Base-by-base conservation (phyloP, 257 asterid species). In the Primulina huaijiensis region DNA sequence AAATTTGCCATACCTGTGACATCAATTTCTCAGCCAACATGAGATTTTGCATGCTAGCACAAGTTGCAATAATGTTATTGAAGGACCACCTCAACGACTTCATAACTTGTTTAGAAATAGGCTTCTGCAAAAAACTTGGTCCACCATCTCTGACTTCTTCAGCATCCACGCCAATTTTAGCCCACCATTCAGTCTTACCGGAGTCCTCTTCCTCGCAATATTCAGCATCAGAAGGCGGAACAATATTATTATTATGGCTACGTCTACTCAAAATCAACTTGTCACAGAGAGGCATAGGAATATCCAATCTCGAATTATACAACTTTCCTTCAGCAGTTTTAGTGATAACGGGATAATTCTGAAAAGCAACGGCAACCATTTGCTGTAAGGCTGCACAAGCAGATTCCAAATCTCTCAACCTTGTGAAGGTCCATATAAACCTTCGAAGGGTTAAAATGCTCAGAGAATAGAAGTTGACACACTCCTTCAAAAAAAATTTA, bases 401-500 rank as follows among this genome's bases (percentile, higher is more conserved):
- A 79, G 94, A 87, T 74, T 82, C 85, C 82, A 92, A 75, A 79
- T 92, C 98, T 81, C 84, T 64, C 86, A 92, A 76, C 79, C 55
- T 80, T 64, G 87, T 75, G 82, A 86, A 92, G 65, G 97, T 81
- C 86, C 87, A 65, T 75, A 90, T 70, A 67, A 90, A 88, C 82
- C 81, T 87, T 61, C 90, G 80, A 73, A 92, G 89, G 63, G 83
- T 81, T 62, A 83, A 73, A 76, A 82, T 66, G 82, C 86, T 87
- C 69, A 78, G 76, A 72, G 79, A 81, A 77, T 83, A 78, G 78
- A 64, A 72, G 67, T 77, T 85, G 74, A 71, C 72, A 76, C 80
- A 88, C 75, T 92, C 96, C 80, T 84, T 86, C 98, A 96, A 92
- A 68, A 89, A 96, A 92, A 68, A 89, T 84, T 68, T 92, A 59